A percentile compares a stretch with the other conserved stretches of the same genome.
These are phyloP conservation scores for Dittrichia graveolens DNA, from an alignment of 129 eudicot species.

Conservation along the genomic window DNA sequence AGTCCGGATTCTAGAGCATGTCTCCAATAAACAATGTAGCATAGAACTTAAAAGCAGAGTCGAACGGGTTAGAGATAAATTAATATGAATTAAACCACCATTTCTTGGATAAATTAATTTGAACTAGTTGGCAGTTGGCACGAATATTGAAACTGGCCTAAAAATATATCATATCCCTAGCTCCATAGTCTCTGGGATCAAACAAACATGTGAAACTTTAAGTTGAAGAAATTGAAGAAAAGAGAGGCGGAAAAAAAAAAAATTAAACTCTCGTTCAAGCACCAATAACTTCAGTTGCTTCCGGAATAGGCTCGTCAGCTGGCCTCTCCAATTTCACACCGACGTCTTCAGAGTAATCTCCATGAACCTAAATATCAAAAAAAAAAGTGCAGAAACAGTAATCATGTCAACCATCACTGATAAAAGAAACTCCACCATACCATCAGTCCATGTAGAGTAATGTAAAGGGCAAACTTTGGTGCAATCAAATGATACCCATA, in stretches of 20 bases:
- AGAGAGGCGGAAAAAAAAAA: neutral
- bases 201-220: too few relatives aligned
- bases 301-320: slow-evolving; percentile 58
- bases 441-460: neutral
- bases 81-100: too few relatives aligned
- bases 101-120: too few relatives aligned
- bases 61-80: too few relatives aligned
- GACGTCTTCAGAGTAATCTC: slow-evolving; percentile 64
- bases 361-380: slow-evolving; percentile 46
- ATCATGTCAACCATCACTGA: too few relatives aligned
- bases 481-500: neutral
- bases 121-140: too few relatives aligned
- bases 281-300: slow-evolving; percentile 61
- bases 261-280: slow-evolving; percentile 40
- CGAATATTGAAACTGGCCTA: too few relatives aligned
- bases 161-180: too few relatives aligned
- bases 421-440: neutral
- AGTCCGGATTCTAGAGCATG: too few relatives aligned
- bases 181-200: too few relatives aligned
- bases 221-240: neutral
- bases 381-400: neutral
- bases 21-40: too few relatives aligned
- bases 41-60: too few relatives aligned
- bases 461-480: neutral
- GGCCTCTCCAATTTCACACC: slow-evolving; percentile 60